Evolutionary conservation across 257 asterid species (phyloP).

Genomic region (Sherardia arvensis): DNA sequence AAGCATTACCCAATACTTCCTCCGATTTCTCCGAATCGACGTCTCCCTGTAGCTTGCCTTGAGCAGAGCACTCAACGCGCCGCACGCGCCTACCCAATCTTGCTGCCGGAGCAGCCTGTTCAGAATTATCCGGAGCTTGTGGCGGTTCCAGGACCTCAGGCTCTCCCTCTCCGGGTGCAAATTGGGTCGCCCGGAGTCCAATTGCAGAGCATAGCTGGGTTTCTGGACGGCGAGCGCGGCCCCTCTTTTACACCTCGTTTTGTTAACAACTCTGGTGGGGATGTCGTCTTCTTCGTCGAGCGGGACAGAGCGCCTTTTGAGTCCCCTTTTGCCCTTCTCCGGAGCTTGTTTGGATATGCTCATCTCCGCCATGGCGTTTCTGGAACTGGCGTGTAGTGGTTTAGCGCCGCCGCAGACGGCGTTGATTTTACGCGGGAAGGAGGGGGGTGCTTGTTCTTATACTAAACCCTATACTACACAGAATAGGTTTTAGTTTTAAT

Average conservation of each 20-base stretch:
- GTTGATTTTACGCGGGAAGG: background rate
- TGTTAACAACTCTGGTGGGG: slow-evolving; percentile 10
- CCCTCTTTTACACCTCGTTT: slow-evolving; percentile 24
- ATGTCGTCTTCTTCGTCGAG: slow-evolving; percentile 18
- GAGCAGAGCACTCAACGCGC: slow-evolving; percentile 59
- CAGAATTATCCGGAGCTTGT: slow-evolving; percentile 37
- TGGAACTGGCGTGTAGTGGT: no score
- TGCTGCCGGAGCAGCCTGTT: slow-evolving; percentile 29
- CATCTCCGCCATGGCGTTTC: background rate
- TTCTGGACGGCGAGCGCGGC: slow-evolving; percentile 24
- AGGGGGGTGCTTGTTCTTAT: no score
- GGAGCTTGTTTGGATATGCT: background rate
- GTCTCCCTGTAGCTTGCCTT: slow-evolving; percentile 38
- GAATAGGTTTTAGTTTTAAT: no score
- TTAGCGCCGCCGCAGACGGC: background rate
- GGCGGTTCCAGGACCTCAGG: slow-evolving; percentile 41
- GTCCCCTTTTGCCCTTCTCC: background rate
- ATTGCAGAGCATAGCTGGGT: slow-evolving; percentile 55
- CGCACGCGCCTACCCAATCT: slow-evolving; percentile 77
- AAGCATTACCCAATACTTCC: slow-evolving; percentile 50
- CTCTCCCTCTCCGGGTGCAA: slow-evolving; percentile 24
- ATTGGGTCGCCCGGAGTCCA: slow-evolving; percentile 28
- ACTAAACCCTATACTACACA: no score
- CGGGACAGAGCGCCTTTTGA: background rate
- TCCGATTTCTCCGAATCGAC: slow-evolving; percentile 40